These are phyloP conservation scores for Immersiporthe knoxdaviesiana DNA, from an alignment of 2,329 filamentous ascomycete species.

Conservation along the genomic window DNA sequence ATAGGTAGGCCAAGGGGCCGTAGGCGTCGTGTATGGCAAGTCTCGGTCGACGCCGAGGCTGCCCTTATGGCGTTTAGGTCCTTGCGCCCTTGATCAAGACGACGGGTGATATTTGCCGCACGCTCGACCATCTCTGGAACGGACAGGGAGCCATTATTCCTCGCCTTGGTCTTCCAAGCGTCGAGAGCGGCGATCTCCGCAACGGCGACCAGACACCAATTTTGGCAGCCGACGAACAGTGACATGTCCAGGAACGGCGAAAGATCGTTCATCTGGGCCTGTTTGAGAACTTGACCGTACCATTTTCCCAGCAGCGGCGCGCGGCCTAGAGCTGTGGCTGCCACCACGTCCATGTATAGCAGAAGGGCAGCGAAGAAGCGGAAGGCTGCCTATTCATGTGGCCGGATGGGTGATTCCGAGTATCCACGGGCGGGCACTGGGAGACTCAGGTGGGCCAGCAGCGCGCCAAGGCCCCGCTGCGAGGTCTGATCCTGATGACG, in stretches of 20 bases:
- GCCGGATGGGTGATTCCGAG: not conserved
- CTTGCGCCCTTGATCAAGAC: not conserved
- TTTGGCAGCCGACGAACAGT: constrained; percentile 54
- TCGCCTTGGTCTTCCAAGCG: constrained; percentile 57
- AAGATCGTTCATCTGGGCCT: not conserved
- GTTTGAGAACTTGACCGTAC: not conserved
- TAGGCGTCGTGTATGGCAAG: not conserved
- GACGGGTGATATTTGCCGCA: constrained; percentile 33
- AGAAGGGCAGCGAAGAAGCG: constrained; percentile 41
- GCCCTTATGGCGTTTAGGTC: not conserved
- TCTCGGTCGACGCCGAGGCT: not conserved
- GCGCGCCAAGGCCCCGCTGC: not conserved
- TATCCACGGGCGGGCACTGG: not conserved
- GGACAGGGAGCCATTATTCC: constrained; percentile 47
- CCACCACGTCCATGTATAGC: constrained; percentile 43
- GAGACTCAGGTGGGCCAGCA: not conserved
- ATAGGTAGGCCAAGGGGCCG: not conserved
- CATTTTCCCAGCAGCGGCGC: constrained; percentile 38
- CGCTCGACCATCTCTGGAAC: constrained; percentile 50
- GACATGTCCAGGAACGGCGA: not conserved
- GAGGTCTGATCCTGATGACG: not conserved
- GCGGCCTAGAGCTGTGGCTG: constrained; percentile 39
- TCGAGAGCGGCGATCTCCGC: constrained; percentile 57
- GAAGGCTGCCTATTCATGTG: constrained; percentile 38
- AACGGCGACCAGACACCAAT: constrained; percentile 60